Base-by-base conservation (phyloP, 306 rosid species). In the Hippophae gyantsensis region DNA sequence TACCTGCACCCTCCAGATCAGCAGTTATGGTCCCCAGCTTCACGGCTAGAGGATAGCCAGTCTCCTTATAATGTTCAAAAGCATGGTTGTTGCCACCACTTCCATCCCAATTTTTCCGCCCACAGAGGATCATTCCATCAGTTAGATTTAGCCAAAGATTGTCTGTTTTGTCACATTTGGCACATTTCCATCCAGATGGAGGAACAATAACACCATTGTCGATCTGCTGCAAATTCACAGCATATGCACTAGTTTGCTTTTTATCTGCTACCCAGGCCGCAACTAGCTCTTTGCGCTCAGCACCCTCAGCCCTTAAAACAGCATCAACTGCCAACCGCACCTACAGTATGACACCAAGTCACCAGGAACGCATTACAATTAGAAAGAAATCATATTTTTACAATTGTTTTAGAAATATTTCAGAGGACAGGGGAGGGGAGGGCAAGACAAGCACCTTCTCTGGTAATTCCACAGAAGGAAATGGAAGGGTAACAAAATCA, bases 1-100 rank as follows among this genome's bases (percentile, higher is more conserved):
- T 79, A 92, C 99, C 99, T 80, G 99, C 95, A 69, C 85, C 96
- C 74, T 92, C 96, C 42, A 92, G 82, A 78, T 92, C 99, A 57
- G 95, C 89, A 9, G 99, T 88, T 65, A 92, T 82, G 53, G 99
- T 92, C 53, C 99, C 99, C 38, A 92, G 89, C 80, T 92, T 92
- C 52, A 92, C 95, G 40, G 99, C 93, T 81, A 92, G 90, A 61
- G 99, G 99, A 64, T 83, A 84, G 71, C 81, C 65, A 0, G 96
- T 88, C 67, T 85, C 79, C 60, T 80, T 84, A 54, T 83, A 92
- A 76, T 88, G 86, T 48, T 88, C 88, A 73, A 85, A 27, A 11
- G 99, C 99, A 71, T 92, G 99, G 77, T 92, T 75, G 75, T 92
- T 92, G 48, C 99, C 99, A 61, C 99, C 99, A 58, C 67, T 88